Evolutionary conservation across 306 rosid genomes (phyloP), one percentile per base, ranked within the genome.

Genomic region (Castanopsis chinensis): DNA sequence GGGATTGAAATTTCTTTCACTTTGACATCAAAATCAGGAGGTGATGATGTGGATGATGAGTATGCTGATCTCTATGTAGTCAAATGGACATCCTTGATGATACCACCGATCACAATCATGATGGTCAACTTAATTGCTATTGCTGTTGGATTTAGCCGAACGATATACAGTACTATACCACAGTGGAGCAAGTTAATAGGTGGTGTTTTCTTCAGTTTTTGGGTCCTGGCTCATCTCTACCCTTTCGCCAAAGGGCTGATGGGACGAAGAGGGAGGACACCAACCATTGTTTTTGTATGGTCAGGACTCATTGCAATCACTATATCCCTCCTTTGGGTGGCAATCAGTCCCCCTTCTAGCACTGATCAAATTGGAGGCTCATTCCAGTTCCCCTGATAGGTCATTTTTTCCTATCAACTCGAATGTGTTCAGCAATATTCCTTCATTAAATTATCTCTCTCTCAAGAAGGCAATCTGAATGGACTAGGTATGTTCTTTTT

Each of bases 251-350:
- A 94, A 82, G 97, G 98, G 61, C 78, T 94, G 79, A 94, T 94
- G 98, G 98, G 98, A 79, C 85, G 97, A 84, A 89, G 98, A 78
- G 98, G 97, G 17, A 89, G 87, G 78, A 94, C 98, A 8, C 98
- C 98, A 21, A 94, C 98, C 88, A 90, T 92, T 90, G 98, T 94
- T 82, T 94, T 89, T 87, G 99, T 95, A 27, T 95, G 99, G 99
- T 95, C 99, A 53, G 99, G 97, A 5, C 90, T 95, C 52, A 87
- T 94, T 58, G 94, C 98, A 5, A 91, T 94, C 85, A 94, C 94
- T 28, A 94, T 94, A 52, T 94, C 98, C 69, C 98, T 94, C 80
- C 89, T 95, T 12, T 95, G 99, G 99, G 99, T 95, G 63, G 97
- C 99, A n/a, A 92, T 95, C 81, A 92, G 85, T 75, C 98, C 98